Conservation (phyloP, 805 yeast genomes). For the Wickerhamomyces ciferrii region DNA sequence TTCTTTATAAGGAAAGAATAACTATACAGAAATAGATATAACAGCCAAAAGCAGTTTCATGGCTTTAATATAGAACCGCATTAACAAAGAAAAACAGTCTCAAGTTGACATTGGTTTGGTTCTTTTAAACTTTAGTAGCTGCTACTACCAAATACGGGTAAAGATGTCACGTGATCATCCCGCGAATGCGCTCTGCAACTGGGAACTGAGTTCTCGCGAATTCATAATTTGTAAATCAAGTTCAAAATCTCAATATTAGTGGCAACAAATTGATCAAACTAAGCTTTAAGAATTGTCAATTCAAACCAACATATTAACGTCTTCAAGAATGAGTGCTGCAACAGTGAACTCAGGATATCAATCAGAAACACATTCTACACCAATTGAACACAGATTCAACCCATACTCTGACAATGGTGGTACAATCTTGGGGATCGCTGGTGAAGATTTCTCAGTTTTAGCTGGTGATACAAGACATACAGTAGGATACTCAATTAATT, state of each 20-base stretch:
- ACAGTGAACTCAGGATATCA: conserved; percentile 67
- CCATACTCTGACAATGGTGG: conserved; percentile 97
- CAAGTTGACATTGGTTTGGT: too few species aligned
- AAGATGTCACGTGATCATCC: too few species aligned
- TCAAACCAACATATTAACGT: not conserved
- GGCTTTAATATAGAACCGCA: too few species aligned
- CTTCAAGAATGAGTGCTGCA: conserved; percentile 12
- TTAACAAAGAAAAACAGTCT: too few species aligned
- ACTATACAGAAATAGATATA: too few species aligned
- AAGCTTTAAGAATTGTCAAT: not conserved
- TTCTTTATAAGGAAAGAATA: too few species aligned
- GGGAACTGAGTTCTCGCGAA: not conserved
- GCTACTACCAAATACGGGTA: too few species aligned
- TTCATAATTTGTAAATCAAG: not conserved
- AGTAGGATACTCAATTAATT: conserved; percentile 87
- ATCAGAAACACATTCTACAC: conserved; percentile 44
- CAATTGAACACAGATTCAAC: conserved; percentile 89
- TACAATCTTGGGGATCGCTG: conserved; percentile 95
- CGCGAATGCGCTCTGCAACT: not conserved
- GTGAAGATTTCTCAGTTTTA: conserved; percentile 91
- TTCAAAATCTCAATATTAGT: not conserved
- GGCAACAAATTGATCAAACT: not conserved
- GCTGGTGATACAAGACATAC: conserved; percentile 99
- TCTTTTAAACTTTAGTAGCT: too few species aligned
- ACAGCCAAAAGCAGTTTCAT: too few species aligned